A percentile compares a stretch with the other conserved stretches of the same genome.
These are phyloP conservation scores for Mycena kentingensis DNA, from an alignment of 768 basidiomycete species.

Conservation along the genomic window DNA sequence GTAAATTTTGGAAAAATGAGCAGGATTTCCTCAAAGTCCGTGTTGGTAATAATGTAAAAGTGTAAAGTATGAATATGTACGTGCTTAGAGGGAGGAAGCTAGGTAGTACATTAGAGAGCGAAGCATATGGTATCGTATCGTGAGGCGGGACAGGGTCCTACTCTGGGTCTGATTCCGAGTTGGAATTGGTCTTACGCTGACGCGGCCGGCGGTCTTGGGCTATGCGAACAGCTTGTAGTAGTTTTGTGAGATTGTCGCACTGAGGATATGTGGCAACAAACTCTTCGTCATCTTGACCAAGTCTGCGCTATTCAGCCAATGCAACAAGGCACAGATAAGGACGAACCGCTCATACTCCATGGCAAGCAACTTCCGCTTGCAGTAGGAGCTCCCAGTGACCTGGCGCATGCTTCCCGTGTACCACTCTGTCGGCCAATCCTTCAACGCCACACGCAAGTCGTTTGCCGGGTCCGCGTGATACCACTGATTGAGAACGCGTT, in stretches of 20 bases:
- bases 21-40: no score
- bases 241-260: not conserved
- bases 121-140: no score
- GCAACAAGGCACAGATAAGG: not conserved
- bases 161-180: not conserved
- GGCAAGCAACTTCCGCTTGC: slow-evolving; percentile 23
- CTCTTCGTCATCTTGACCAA: not conserved
- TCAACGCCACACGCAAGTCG: slow-evolving; percentile 23
- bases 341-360: slow-evolving; percentile 28
- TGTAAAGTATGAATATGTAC: no score
- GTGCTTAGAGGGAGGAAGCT: no score
- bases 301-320: slow-evolving; percentile 1
- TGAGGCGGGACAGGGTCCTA: no score
- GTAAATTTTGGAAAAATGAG: no score
- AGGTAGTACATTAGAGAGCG: no score
- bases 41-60: no score
- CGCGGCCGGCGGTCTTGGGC: no score
- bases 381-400: slow-evolving; percentile 22
- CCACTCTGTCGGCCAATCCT: slow-evolving; percentile 32
- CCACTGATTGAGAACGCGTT: slow-evolving; percentile 31
- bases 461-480: slow-evolving; percentile 22
- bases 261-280: not conserved
- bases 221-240: slow-evolving; percentile 1
- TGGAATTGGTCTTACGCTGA: not conserved
- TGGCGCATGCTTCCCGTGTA: slow-evolving; percentile 27